Base-by-base conservation (phyloP, 331 rosid genomes). In the Pyrus hybrid region DNA sequence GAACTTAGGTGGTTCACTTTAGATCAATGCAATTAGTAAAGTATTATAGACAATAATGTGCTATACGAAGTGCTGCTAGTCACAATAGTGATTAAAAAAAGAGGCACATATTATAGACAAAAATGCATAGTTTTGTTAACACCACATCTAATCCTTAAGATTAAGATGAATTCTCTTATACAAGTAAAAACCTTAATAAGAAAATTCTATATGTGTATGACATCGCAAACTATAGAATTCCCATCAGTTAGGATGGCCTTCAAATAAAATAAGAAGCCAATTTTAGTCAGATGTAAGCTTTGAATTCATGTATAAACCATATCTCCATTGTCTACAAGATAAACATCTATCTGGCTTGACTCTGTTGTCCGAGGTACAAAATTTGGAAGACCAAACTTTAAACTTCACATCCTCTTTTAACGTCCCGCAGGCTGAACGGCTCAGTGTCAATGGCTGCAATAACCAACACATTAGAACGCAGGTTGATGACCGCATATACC, bases 301-400 rank as follows among this genome's bases (percentile, higher is more conserved):
- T 47, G 53, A 14, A 47, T 13, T 12, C 10, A 47, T 47, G 10
- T 47, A 47, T 17, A 47, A 47, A 47, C 53, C 18, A 11, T 76
- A 80, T 72, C 86, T 81, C 93, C 89, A 88, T 79, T 80, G 85
- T 77, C 86, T 84, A 70, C 93, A 84, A 68, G 85, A 84, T 61
- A 83, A 63, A 83, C 93, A 86, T 82, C 86, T 86, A 49, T 80
- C 93, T 13, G 17, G 13, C 69, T 73, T 81, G 70, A 70, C 80
- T 67, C 63, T 77, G 83, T 88, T 88, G 71, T 79, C 80, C n/a
- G 80, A 81, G 6, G 87, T 86, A 78, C 90, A 88, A 77, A 84
- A 84, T 83, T 88, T 88, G 82, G 87, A 84, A 29, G 81, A 77
- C 93, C 93, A 88, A 43, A 78, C 72, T 74, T 75, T 82, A 21